These are phyloP conservation scores for Biscogniauxia marginata DNA, from an alignment of 2,329 filamentous ascomycete species.

Conservation along the genomic window DNA sequence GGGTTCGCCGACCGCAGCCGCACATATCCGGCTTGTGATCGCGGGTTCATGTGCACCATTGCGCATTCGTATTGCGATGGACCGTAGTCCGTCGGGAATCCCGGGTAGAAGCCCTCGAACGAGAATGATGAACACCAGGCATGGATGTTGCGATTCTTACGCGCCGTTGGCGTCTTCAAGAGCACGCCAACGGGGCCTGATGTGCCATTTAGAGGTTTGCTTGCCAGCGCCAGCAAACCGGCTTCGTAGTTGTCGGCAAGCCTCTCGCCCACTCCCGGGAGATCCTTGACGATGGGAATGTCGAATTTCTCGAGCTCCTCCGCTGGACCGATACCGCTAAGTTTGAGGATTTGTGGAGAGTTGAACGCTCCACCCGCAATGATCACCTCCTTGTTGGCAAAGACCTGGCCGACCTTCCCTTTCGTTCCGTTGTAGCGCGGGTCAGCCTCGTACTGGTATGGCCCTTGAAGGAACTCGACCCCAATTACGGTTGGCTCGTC, in stretches of 20 bases:
- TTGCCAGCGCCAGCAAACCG: conserved; percentile 26
- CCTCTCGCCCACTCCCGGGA: conserved; percentile 51
- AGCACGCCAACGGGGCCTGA: conserved; percentile 32
- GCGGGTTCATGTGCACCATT: conserved; percentile 42
- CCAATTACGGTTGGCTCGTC: conserved; percentile 27
- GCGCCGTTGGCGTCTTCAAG: conserved; percentile 30
- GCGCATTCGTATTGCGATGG: conserved; percentile 35
- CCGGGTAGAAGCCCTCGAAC: conserved; percentile 33
- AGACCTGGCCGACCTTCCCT: conserved; percentile 25
- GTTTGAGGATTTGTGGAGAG: conserved; percentile 50
- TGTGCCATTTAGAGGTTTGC: conserved; percentile 25
- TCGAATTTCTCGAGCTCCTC: conserved; percentile 41
- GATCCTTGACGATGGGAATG: conserved; percentile 45
- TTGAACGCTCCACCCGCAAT: conserved; percentile 49
- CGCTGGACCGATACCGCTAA: conserved; percentile 48
- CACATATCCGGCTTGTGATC: conserved; percentile 62
- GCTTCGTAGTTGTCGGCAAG: conserved; percentile 46
- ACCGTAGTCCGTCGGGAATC: conserved; percentile 32
- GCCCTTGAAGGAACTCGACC: conserved; percentile 29
- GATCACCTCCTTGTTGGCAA: conserved; percentile 44
- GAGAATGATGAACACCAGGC: conserved; percentile 30
- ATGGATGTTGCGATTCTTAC: conserved; percentile 30
- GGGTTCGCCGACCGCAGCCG: conserved; percentile 59
- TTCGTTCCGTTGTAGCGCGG: conserved; percentile 32
- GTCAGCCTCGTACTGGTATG: conserved; percentile 36